These are phyloP conservation scores for Colletotrichum sidae DNA, from an alignment of 2,329 filamentous ascomycete species.

Conservation along the genomic window DNA sequence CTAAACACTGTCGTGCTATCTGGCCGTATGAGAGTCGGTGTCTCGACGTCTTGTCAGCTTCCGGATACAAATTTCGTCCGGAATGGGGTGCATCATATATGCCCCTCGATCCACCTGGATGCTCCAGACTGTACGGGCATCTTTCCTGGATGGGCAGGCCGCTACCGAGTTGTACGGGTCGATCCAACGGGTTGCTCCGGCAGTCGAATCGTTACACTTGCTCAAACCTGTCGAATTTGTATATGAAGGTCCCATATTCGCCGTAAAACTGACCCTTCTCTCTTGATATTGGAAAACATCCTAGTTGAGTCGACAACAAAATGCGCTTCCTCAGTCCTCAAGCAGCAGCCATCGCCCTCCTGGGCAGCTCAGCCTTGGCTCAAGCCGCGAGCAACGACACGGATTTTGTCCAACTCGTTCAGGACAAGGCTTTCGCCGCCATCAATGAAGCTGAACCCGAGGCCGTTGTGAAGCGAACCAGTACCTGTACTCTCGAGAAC, in stretches of 20 bases:
- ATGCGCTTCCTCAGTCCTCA: background rate
- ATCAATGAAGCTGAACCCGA: background rate
- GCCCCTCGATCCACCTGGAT: too few relatives aligned
- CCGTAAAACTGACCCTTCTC: too few relatives aligned
- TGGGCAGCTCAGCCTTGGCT: background rate
- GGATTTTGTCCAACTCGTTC: constrained; percentile 3
- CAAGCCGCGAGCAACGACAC: constrained; percentile 1
- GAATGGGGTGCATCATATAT: too few relatives aligned
- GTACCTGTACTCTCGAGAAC: constrained; percentile 9
- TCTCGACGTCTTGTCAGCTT: too few relatives aligned
- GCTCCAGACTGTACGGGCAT: background rate
- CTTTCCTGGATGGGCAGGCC: background rate
- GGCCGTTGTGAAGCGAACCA: constrained; percentile 5
- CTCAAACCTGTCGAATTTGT: too few relatives aligned
- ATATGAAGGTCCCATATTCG: too few relatives aligned
- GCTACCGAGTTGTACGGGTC: background rate
- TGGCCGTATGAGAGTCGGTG: too few relatives aligned
- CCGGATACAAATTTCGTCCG: too few relatives aligned
- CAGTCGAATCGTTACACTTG: too few relatives aligned
- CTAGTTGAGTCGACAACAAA: background rate
- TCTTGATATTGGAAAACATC: too few relatives aligned
- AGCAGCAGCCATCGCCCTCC: background rate
- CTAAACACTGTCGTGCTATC: too few relatives aligned
- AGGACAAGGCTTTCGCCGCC: background rate
- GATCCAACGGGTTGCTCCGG: too few relatives aligned